phyloP scores from a whole-genome alignment of 1,139 yeast species.

The Saccharomyces pastorianus region DNA sequence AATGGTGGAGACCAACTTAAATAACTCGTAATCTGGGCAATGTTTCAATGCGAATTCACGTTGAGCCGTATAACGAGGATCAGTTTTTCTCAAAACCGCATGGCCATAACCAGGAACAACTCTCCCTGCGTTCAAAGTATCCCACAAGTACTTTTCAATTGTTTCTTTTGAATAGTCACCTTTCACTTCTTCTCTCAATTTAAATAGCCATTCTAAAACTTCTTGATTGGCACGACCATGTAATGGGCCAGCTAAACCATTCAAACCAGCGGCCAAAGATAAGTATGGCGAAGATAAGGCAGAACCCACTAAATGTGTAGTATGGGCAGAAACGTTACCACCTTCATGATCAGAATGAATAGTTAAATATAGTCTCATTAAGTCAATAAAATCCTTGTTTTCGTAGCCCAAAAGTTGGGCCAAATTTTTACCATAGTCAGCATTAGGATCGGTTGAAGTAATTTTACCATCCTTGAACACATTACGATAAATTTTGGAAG shows the following conservation, averaged over 20 bases:
- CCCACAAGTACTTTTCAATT: conserved; percentile 35
- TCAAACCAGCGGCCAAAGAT: conserved; percentile 37
- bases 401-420: conserved; percentile 69
- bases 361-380: conserved; percentile 38
- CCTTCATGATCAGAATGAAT: conserved; percentile 42
- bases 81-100: conserved; percentile 39
- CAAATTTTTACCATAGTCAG: conserved; percentile 90
- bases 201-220: conserved; percentile 36
- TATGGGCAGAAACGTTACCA: conserved; percentile 40
- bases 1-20: conserved; percentile 81
- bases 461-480: conserved; percentile 47
- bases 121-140: conserved; percentile 34
- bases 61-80: conserved; percentile 81
- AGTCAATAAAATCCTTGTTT: conserved; percentile 35
- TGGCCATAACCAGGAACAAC: conserved; percentile 42
- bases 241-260: conserved; percentile 39
- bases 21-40: conserved; percentile 91
- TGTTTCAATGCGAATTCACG: conserved; percentile 94
- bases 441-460: conserved; percentile 54
- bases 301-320: conserved; percentile 39
- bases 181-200: conserved; percentile 31
- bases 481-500: conserved; percentile 60
- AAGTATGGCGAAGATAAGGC: conserved; percentile 37
- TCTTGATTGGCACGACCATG: conserved; percentile 41
- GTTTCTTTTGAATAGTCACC: conserved; percentile 25